phyloP scores from a whole-genome alignment of 2,329 filamentous ascomycete species.

The Fusarium udum region DNA sequence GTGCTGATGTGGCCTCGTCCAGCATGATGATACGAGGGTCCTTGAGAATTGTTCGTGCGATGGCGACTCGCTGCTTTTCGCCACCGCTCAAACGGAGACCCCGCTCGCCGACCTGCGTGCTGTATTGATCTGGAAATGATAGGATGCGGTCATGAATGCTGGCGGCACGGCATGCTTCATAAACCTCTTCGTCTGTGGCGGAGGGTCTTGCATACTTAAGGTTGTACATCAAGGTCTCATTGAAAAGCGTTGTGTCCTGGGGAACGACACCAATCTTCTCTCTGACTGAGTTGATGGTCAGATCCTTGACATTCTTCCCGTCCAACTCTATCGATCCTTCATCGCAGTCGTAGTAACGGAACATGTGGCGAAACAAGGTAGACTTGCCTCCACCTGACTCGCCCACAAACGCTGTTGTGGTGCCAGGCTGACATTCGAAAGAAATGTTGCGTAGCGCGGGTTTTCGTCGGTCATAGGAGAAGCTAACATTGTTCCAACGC shows the following conservation, averaged over 20 bases:
- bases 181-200: constrained; percentile 83
- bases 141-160: constrained; percentile 94
- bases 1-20: constrained; percentile 90
- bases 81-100: constrained; percentile 88
- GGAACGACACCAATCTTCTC: constrained; percentile 94
- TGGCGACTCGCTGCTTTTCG: constrained; percentile 93
- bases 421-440: constrained; percentile 88
- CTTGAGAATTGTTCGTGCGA: constrained; percentile 92
- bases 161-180: constrained; percentile 82
- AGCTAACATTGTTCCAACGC: constrained; percentile 86
- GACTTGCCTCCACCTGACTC: constrained; percentile 98
- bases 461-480: constrained; percentile 88
- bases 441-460: constrained; percentile 84
- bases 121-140: constrained; percentile 86
- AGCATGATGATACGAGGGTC: constrained; percentile 91
- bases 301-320: constrained; percentile 81
- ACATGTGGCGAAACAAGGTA: constrained; percentile 93
- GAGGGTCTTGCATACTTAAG: constrained; percentile 86
- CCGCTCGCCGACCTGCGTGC: constrained; percentile 90
- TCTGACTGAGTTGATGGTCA: constrained; percentile 94
- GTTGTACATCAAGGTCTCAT: constrained; percentile 95
- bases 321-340: constrained; percentile 86
- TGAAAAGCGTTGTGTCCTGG: constrained; percentile 95
- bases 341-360: constrained; percentile 92
- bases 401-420: constrained; percentile 93